Percentiles rank a stretch among this genome's conserved stretches.
Evolutionary conservation across 768 basidiomycete species (phyloP).

Genomic region (Tricholoma hemisulphureum): DNA sequence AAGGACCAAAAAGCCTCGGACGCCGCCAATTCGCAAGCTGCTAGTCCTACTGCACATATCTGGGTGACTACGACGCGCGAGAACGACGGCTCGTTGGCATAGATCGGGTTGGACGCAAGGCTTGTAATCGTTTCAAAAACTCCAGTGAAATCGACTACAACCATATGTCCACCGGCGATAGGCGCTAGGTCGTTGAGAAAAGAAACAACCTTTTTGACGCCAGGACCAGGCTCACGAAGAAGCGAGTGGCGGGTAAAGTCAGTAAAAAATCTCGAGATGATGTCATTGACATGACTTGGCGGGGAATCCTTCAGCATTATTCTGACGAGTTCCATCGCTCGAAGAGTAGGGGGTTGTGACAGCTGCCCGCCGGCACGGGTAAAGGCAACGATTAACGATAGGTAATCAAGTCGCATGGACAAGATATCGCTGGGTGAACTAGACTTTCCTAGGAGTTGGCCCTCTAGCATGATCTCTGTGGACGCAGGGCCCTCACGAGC

Average conservation of each 20-base stretch:
- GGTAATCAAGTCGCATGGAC: conserved; percentile 64
- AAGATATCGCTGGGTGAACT: conserved; percentile 52
- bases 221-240: conserved; percentile 42
- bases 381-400: conserved; percentile 52
- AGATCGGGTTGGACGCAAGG: conserved; percentile 43
- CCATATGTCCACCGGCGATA: conserved; percentile 49
- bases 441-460: conserved; percentile 39
- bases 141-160: conserved; percentile 54
- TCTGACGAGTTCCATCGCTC: conserved; percentile 55
- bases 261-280: conserved; percentile 51
- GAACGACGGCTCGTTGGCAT: conserved; percentile 54
- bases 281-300: conserved; percentile 33
- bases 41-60: conserved; percentile 45
- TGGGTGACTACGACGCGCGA: conserved; percentile 44
- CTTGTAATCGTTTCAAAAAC: conserved; percentile 51
- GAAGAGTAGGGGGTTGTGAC: conserved; percentile 37
- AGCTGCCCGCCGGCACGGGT: conserved; percentile 50
- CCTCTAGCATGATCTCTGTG: conserved; percentile 30
- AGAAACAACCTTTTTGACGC: conserved; percentile 46
- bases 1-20: conserved; percentile 39
- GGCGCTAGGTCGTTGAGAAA: conserved; percentile 58
- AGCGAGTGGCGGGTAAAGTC: conserved; percentile 52
- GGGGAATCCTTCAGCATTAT: conserved; percentile 52
- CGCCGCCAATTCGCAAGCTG: conserved; percentile 46
- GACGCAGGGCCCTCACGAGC: conserved; percentile 25